Base-by-base conservation (phyloP, 1,139 yeast genomes). In the Geotrichum aggregatum region DNA sequence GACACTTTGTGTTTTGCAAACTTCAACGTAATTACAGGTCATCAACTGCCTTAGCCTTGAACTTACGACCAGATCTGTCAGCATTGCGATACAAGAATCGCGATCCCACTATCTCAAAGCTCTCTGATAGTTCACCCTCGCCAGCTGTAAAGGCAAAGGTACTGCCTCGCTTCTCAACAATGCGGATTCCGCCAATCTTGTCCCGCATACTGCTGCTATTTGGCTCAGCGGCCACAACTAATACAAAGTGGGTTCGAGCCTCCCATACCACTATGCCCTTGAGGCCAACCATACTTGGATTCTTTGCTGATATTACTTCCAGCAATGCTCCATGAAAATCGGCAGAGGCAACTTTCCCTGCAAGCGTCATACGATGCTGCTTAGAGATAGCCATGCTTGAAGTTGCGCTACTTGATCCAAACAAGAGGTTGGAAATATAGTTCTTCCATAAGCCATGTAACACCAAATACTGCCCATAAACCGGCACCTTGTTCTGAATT, bases 201-300 rank as follows among this genome's bases (percentile, higher is more conserved):
- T 40, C 43, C 21, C 38, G 26, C 11, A 44, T 26, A 14, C 68
- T 67, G 54, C 71, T 71, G 60, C 76, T 63, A 44, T 69, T 73
- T 22, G 66, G 67, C 21, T 66, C 64, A 45, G 80, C 71, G 1
- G 80, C 79, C 0, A 79, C 76, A 28, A 84, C 81, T 47, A 91
- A 61, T 3, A 88, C 78, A 63, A 88, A 85, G 52, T 80, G 78
- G 60, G 84, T 80, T 64, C 87, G 91, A 6, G 92, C 80, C 64
- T 92, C 98, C 84, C 95, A 87, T 0, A 88, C 72, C 1, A 91
- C 88, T 5, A 91, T 85, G 0, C 98, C 98, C 40, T 75, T 61
- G 16, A 77, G 61, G 0, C 96, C 96, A 4, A 83, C 76, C 52
- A 80, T 63, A 47, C 80, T 76, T 1, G 76, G 72, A 61, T 86